Base-by-base conservation (phyloP, 306 rosid species). In the barrel medic (Medicago truncatula) region DNA sequence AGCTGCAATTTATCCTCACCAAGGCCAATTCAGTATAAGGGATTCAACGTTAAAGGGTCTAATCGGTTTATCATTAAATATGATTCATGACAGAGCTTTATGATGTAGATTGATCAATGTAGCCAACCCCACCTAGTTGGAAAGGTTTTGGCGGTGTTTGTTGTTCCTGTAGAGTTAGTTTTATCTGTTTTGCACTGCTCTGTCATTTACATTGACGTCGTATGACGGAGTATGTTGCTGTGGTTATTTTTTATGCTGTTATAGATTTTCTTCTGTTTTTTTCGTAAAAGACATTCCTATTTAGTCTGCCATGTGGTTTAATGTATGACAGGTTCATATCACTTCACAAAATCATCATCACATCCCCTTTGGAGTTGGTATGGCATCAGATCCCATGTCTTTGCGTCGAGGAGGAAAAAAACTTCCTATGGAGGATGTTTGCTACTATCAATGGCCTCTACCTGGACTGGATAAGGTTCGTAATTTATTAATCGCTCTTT, bases 311-410 rank as follows among this genome's bases (percentile, higher is more conserved):
- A 36, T 70, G 34, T 75, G 67, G 50, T 74, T 78, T 71, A 12
- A 78, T 83, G 52, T 86, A 67, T 86, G 72, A 43, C 87, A 95
- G 99, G 97, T 92, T 78, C 92, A 84, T 49, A 84, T 92, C 76
- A 53, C 93, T 46, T 77, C 97, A 2, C 87, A 84, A 85, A 84
- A 64, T 73, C 86, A 70, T 77, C 82, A 74, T 80, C 89, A 76
- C 78, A 68, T 89, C 67, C 97, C 97, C 39, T 90, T 92, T 83
- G 92, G 94, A 82, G 86, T 92, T 85, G 99, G 99, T 69, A 38
- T 96, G 83, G 94, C 92, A 57, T 89, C 99, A 47, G 99, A 92
- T 88, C 97, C 99, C 44, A 96, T 96, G 98, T 85, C 99, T 83
- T 31, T 92, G 78, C 99, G 96, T 62, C 92, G 92, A 76, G 99